Base-by-base conservation (phyloP, 1,284 basidiomycete genomes). In the Lignosus rhinocerotis region DNA sequence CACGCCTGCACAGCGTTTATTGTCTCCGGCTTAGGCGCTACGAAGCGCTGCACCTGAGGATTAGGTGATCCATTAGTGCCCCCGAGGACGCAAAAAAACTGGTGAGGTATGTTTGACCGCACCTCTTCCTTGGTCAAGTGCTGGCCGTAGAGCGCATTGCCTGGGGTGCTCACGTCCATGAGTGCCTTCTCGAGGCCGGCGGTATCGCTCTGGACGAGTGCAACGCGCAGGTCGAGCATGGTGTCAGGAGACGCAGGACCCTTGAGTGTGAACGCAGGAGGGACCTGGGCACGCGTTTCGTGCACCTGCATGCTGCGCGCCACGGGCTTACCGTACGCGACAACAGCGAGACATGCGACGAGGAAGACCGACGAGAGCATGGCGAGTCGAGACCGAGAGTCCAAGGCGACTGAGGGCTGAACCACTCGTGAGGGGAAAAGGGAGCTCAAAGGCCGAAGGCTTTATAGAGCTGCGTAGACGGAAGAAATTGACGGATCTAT, bases 11-110 rank as follows among this genome's bases (percentile, higher is more conserved):
- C 76, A 7, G 73, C 69, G 8, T 66, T 62, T 3, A 74, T 63
- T 6, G 74, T 73, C 38, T 75, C 76, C 6, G 68, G 58, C 30
- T 69, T 65, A 2, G 78, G 78, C 0, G 70, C 67, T 16, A 74
- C 73, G 55, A 75, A 77, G 3, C 67, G 64, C 62, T 76, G 74
- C n/a, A 78, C 74, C 75, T 79, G 33, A 12, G 21, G 6, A 39
- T 31, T 33, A 36, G 21, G 8, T 36, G 16, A 7, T 30, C 14
- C 3, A 19, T 55, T 25, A 58, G 48, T 17, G 45, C 16, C 17
- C n/a, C 42, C 21, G 45, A 31, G 6, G 1, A n/a, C 7, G 38
- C 21, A 14, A 6, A 14, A 30, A n/a, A 12, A 9, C 2, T 25
- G 8, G 16, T 41, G 9, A 6, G 32, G 31, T 11, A 12, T 33